Base-by-base conservation (phyloP, 208 protist genomes). In the Trypanosoma cruzi region DNA sequence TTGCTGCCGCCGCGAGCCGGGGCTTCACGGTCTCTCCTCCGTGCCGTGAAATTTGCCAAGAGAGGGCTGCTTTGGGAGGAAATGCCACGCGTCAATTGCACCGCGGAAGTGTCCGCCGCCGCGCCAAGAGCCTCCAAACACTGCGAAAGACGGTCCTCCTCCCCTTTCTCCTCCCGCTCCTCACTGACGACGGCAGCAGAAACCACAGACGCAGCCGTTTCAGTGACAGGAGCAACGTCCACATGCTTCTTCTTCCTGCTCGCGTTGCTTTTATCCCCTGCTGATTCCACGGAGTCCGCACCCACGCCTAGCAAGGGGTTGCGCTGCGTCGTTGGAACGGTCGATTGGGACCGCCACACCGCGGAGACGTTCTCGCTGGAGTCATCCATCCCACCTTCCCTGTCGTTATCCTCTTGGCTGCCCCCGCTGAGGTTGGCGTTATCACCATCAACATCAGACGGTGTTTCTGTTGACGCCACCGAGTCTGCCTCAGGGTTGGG, bases 121-220 rank as follows among this genome's bases (percentile, higher is more conserved):
- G 70, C 44, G 26, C 40, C 55, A 28, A 72, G 42, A 56, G 36
- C 29, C 32, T 72, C 67, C 31, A 72, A 49, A 37, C 67, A 64
- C 6, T 46, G 67, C 13, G 67, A 72, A 24, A 72, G 67, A 63
- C 34, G 14, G 8, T 72, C 67, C 28, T 58, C 34, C 0, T 58
- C 22, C 34, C n/a, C n/a, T n/a, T 46, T 46, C 37, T 53, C 56
- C 20, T 31, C 64, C 42, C 42, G 4, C 14, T 53, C 3, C 37
- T 48, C 18, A 24, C 57, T 48, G 34, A 32, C 18, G 32, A 14
- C 4, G 22, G 0, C 16, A 24, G 16, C 16, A 20, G 44, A 49
- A 20, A 13, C 44, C 11, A 49, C 36, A 4, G 36, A 10, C 10
- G 36, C 10, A 4, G 36, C 10, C 36, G 4, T 40, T 10, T 13